Percentiles rank a stretch among this genome's conserved stretches.
These are phyloP conservation scores for Chiua virens DNA, from an alignment of 768 basidiomycete species.

Conservation along the genomic window DNA sequence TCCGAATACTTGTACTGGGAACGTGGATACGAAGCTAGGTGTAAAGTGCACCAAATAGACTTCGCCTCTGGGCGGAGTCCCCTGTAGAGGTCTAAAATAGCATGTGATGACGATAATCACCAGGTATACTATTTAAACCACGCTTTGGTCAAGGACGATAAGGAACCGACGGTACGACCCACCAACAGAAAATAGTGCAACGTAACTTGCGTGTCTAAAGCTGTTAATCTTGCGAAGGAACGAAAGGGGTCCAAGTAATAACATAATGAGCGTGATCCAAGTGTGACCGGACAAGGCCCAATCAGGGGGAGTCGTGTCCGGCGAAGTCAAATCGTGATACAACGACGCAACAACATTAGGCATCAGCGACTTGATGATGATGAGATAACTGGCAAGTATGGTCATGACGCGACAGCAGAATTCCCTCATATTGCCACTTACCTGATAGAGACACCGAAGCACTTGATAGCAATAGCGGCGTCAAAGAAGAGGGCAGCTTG, in stretches of 20 bases:
- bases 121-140: slow-evolving; percentile 58
- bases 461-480: slow-evolving; percentile 92
- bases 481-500: slow-evolving; percentile 87
- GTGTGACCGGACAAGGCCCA: slow-evolving; percentile 77
- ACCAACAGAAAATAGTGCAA: slow-evolving; percentile 90
- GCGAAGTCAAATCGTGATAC: slow-evolving; percentile 73
- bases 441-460: slow-evolving; percentile 95
- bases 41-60: slow-evolving; percentile 73
- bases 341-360: slow-evolving; percentile 85
- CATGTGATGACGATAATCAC: slow-evolving; percentile 77
- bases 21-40: slow-evolving; percentile 74
- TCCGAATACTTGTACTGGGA: slow-evolving; percentile 93
- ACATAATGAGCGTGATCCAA: slow-evolving; percentile 82
- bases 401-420: not conserved
- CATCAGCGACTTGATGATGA: slow-evolving; percentile 91
- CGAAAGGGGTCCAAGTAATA: slow-evolving; percentile 73
- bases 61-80: slow-evolving; percentile 62
- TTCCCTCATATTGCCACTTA: slow-evolving; percentile 32
- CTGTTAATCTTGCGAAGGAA: slow-evolving; percentile 85
- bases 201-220: slow-evolving; percentile 86
- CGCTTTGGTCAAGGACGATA: not conserved
- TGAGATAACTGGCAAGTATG: slow-evolving; percentile 61
- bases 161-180: slow-evolving; percentile 32
- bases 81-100: slow-evolving; percentile 73
- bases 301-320: slow-evolving; percentile 61